phyloP scores from a whole-genome alignment of 768 basidiomycete genomes.

The Rhizopogon vesiculosus region DNA sequence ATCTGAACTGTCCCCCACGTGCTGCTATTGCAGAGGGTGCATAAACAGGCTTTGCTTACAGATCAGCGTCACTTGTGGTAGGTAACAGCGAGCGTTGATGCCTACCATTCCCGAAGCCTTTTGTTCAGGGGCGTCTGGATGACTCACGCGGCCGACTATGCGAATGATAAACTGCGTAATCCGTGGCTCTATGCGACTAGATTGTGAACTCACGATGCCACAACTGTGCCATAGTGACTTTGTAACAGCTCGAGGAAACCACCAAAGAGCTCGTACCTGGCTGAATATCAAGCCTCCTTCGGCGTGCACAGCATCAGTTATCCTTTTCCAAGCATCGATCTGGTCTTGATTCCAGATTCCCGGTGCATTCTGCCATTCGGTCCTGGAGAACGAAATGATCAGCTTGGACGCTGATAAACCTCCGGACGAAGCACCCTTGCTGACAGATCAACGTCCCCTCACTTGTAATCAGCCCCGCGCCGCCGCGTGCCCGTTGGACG shows the following conservation, averaged over 20 bases:
- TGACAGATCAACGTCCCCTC: constrained; percentile 36
- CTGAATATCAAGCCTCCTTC: constrained; percentile 41
- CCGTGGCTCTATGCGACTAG: neutral
- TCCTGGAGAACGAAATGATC: constrained; percentile 18
- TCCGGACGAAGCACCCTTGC: constrained; percentile 31
- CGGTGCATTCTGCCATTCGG: constrained; percentile 40
- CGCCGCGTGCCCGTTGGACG: constrained; percentile 33
- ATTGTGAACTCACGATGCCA: constrained; percentile 31
- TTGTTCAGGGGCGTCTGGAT: constrained; percentile 37
- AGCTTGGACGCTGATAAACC: neutral
- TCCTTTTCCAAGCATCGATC: constrained; percentile 39
- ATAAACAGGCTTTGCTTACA: constrained; percentile 32
- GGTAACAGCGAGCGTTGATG: too few species aligned
- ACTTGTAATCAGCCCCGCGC: constrained; percentile 35
- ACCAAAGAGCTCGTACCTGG: constrained; percentile 29
- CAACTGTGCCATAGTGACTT: constrained; percentile 14
- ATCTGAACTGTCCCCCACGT: constrained; percentile 36
- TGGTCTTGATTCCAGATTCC: constrained; percentile 45
- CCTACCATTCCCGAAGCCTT: constrained; percentile 29
- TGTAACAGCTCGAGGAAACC: neutral
- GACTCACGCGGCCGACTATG: constrained; percentile 31
- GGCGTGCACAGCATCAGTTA: constrained; percentile 43
- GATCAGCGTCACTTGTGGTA: neutral
- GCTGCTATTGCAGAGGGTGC: constrained; percentile 42
- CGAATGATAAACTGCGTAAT: neutral